These are phyloP conservation scores for Magnolia officinalis DNA, from an alignment of 164 flowering plant species.

Conservation along the genomic window DNA sequence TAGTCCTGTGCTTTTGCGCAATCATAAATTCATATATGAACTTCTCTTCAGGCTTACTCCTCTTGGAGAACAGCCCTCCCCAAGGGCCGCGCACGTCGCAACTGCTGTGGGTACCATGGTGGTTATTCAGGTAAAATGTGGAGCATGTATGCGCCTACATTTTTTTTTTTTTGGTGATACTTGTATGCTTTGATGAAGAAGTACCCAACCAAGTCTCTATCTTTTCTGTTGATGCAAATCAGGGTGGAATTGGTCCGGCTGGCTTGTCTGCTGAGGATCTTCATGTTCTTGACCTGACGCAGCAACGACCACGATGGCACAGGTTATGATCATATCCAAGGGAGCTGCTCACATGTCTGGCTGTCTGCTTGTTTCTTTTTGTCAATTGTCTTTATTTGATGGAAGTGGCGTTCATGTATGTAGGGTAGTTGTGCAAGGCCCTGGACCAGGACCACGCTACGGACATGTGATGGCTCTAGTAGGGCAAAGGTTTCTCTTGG, in stretches of 20 bases:
- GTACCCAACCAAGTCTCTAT: slow-evolving; percentile 8
- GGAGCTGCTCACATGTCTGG: background rate
- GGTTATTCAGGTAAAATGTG: slow-evolving; percentile 78
- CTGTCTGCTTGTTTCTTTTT: background rate
- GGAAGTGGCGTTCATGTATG: slow-evolving; percentile 12
- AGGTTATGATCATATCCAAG: slow-evolving; percentile 38
- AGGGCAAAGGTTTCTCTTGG: slow-evolving; percentile 96
- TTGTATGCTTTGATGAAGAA: background rate
- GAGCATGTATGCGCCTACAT: background rate
- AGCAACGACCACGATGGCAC: slow-evolving; percentile 97
- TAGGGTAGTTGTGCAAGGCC: slow-evolving; percentile 98
- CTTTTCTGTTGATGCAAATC: slow-evolving; percentile 11
- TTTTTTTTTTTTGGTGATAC: slow-evolving; percentile 3
- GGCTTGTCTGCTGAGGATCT: slow-evolving; percentile 99
- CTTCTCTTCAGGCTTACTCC: slow-evolving; percentile 67
- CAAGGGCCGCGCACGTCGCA: slow-evolving; percentile 99
- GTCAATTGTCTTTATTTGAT: background rate
- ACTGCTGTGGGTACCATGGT: slow-evolving; percentile 99
- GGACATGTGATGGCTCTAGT: slow-evolving; percentile 99
- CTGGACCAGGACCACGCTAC: slow-evolving; percentile 99
- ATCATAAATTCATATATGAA: slow-evolving; percentile 5
- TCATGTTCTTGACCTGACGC: slow-evolving; percentile 97
- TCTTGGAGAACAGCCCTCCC: slow-evolving; percentile 96
- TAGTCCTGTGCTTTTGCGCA: background rate
- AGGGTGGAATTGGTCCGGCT: slow-evolving; percentile 99